Conservation (phyloP, 306 rosid genomes). For the Dalbergia oliveri region DNA sequence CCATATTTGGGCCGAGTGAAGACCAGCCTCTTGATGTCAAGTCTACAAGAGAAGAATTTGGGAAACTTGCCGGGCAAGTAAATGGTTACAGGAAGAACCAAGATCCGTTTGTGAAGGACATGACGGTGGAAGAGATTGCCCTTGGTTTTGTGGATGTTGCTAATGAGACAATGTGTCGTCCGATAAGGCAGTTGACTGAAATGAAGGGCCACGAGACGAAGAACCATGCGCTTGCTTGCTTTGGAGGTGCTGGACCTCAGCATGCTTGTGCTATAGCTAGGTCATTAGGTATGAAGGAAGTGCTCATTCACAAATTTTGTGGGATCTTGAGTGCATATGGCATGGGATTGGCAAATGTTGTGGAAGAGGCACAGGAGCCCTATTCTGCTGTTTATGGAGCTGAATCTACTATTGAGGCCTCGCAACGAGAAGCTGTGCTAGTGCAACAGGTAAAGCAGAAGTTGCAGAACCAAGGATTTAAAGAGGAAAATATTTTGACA, state of each 20-base stretch:
- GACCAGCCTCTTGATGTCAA: conserved; percentile 81
- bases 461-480: conserved; percentile 81
- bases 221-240: conserved; percentile 96
- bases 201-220: conserved; percentile 98
- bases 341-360: conserved; percentile 98
- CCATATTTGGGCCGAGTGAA: conserved; percentile 87
- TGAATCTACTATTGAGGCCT: conserved; percentile 68
- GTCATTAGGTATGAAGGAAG: conserved; percentile 93
- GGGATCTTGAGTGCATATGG: conserved; percentile 98
- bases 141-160: conserved; percentile 94
- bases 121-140: conserved; percentile 87
- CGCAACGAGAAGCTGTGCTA: conserved; percentile 67
- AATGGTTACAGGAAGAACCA: conserved; percentile 72
- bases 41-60: conserved; percentile 74
- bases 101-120: conserved; percentile 72
- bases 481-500: conserved; percentile 66
- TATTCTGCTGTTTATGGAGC: conserved; percentile 75
- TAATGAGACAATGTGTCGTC: conserved; percentile 98
- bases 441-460: conserved; percentile 73
- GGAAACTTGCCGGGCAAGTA: conserved; percentile 77
- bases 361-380: conserved; percentile 95
- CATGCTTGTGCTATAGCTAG: conserved; percentile 98
- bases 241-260: conserved; percentile 99
- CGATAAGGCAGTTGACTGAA: conserved; percentile 92
- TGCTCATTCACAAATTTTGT: conserved; percentile 85